Base-by-base conservation (phyloP, 2,329 filamentous ascomycete species). In the Biscogniauxia sp. region DNA sequence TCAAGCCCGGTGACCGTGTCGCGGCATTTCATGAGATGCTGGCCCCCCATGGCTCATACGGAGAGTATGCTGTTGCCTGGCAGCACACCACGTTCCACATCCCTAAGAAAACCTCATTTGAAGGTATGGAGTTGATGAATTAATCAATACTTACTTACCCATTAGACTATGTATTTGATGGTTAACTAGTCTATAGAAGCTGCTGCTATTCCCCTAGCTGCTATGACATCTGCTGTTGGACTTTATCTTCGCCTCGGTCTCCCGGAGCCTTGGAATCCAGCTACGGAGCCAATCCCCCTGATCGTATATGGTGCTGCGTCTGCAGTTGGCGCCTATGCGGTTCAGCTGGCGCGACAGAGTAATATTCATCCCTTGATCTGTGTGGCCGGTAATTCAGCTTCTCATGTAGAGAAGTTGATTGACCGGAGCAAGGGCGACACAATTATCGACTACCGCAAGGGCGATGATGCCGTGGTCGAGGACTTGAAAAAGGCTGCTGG, bases 351-450 rank as follows among this genome's bases (percentile, higher is more conserved):
- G 11, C 68, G 65, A 4, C 74, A 75, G 8, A 79, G 79, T 61
- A 83, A 85, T 68, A 84, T 89, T 62, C 84, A 88, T 70, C 87
- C 86, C 0, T 73, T 89, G 51, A 85, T 89, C 63, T 81, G 79
- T 61, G 77, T 89, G 7, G 85, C 86, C 0, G 86, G 86, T 6
- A 75, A 77, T 2, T 82, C 82, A 5, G 72, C 72, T 8, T 67
- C 78, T 2, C 82, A 82, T 64, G 84, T 88, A 3, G 76, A 82
- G 69, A 71, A 67, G 0, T 73, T 87, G 32, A 79, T 88, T 58
- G 81, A 86, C 67, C 70, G 71, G 9, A 72, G 70, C 56, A 83
- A 83, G 67, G 85, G 85, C 49, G 86, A 88, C 67, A 73, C 76
- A 0, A 74, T 88, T 20, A 70, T 89, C 60, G 86, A 89, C 74